Percentiles rank a stretch among this genome's conserved stretches.
Conservation (phyloP, 768 basidiomycete species). For the Leccinum ochraceum region DNA sequence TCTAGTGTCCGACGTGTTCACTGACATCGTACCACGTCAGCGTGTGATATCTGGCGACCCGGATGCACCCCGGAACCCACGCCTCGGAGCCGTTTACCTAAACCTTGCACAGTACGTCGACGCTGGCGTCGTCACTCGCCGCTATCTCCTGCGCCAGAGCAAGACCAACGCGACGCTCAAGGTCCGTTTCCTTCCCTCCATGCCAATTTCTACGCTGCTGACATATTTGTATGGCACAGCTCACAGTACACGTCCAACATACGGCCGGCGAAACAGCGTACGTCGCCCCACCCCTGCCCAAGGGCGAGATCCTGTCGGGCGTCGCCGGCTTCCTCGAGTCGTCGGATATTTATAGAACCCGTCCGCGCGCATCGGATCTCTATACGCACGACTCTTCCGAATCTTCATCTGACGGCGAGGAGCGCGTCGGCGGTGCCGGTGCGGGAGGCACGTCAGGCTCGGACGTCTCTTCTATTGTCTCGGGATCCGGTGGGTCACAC, state of each 20-base stretch:
- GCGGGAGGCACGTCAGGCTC: constrained; percentile 13
- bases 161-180: constrained; percentile 81
- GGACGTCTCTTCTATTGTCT: constrained; percentile 24
- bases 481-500: constrained; percentile 8
- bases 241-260: constrained; percentile 59
- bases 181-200: constrained; percentile 35
- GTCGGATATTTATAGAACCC: constrained; percentile 52
- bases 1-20: not conserved
- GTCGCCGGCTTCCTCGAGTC: constrained; percentile 59
- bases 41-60: constrained; percentile 60
- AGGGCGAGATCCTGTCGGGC: constrained; percentile 71
- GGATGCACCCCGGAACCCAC: constrained; percentile 54
- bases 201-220: not conserved
- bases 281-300: constrained; percentile 65
- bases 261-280: constrained; percentile 57
- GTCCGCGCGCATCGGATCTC: constrained; percentile 53
- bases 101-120: constrained; percentile 77
- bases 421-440: not conserved
- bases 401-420: constrained; percentile 31
- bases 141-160: constrained; percentile 68
- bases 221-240: constrained; percentile 33
- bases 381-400: constrained; percentile 28
- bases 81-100: constrained; percentile 64
- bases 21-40: constrained; percentile 27
- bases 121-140: constrained; percentile 55